A percentile compares a stretch with the other conserved stretches of the same genome.
These are phyloP conservation scores for Aspergillus costaricaensis DNA, from an alignment of 2,329 filamentous ascomycete species.

Conservation along the genomic window DNA sequence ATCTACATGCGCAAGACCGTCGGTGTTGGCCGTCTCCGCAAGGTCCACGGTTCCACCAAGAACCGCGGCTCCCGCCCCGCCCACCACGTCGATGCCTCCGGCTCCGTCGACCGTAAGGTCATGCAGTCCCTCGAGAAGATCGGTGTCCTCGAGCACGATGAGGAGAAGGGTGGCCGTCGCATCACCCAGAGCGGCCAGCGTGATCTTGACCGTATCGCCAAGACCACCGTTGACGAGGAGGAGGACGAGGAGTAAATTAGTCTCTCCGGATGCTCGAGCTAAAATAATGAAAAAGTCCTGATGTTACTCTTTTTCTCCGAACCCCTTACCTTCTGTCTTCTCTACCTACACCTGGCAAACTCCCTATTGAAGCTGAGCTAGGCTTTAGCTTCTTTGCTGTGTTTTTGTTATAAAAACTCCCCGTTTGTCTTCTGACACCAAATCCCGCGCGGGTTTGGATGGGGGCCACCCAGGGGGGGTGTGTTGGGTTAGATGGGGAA, in stretches of 20 bases:
- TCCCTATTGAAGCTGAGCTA: not conserved
- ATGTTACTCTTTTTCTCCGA: constrained; percentile 17
- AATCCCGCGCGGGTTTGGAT: no score
- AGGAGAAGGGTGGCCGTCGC: constrained; percentile 97
- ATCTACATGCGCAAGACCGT: constrained; percentile 99
- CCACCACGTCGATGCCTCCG: constrained; percentile 93
- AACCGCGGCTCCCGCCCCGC: constrained; percentile 92
- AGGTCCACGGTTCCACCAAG: constrained; percentile 94
- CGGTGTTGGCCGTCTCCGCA: constrained; percentile 95
- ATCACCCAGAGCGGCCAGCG: constrained; percentile 98
- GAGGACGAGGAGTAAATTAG: constrained; percentile 48
- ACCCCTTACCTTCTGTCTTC: constrained; percentile 2
- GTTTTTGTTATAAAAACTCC: not conserved
- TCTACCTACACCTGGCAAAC: constrained; percentile 5
- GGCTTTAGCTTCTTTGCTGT: not conserved
- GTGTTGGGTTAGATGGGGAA: constrained; percentile 3
- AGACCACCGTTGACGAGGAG: constrained; percentile 62
- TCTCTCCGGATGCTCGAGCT: constrained; percentile 20
- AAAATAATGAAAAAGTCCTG: constrained; percentile 32
- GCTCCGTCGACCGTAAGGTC: constrained; percentile 95
- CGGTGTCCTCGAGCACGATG: constrained; percentile 93
- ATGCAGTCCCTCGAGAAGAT: constrained; percentile 99
- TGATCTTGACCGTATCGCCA: constrained; percentile 95
- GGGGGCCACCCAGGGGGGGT: no score
- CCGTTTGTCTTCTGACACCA: not conserved